These are phyloP conservation scores for Echinochloa phyllopogon DNA, from an alignment of 176 grass and related monocot species.

Conservation along the genomic window DNA sequence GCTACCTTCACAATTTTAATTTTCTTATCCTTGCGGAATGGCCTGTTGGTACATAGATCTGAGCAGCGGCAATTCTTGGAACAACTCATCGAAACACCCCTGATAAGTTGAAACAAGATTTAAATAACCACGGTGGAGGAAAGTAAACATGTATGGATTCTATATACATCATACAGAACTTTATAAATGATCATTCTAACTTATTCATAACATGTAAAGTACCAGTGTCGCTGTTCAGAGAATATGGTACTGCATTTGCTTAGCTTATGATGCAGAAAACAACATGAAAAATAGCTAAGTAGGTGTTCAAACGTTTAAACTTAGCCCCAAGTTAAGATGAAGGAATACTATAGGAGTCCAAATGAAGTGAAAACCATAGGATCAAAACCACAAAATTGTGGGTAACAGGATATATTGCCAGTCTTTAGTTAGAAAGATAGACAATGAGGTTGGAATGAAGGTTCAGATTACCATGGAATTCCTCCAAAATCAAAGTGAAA, in stretches of 20 bases:
- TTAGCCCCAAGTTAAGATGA: neutral
- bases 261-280: slow-evolving; percentile 18
- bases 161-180: slow-evolving; percentile 11
- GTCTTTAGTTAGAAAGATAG: neutral
- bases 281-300: slow-evolving; percentile 1
- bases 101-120: slow-evolving; percentile 29
- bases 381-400: neutral
- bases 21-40: slow-evolving; percentile 97
- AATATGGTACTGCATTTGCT: slow-evolving; percentile 16
- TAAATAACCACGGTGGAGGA: slow-evolving; percentile 2
- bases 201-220: slow-evolving; percentile 5
- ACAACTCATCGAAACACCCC: slow-evolving; percentile 91
- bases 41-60: slow-evolving; percentile 87
- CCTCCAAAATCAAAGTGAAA: neutral
- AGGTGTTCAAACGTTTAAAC: slow-evolving; percentile 12
- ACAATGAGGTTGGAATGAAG: neutral
- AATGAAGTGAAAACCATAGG: neutral
- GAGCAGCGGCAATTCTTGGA: slow-evolving; percentile 91
- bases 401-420: slow-evolving; percentile 1
- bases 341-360: neutral
- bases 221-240: slow-evolving; percentile 1
- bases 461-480: slow-evolving; percentile 6
- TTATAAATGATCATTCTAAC: neutral
- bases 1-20: slow-evolving; percentile 97
- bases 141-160: neutral